Evolutionary conservation across 257 asterid species (phyloP).

Genomic region (Nicotiana sylvestris): DNA sequence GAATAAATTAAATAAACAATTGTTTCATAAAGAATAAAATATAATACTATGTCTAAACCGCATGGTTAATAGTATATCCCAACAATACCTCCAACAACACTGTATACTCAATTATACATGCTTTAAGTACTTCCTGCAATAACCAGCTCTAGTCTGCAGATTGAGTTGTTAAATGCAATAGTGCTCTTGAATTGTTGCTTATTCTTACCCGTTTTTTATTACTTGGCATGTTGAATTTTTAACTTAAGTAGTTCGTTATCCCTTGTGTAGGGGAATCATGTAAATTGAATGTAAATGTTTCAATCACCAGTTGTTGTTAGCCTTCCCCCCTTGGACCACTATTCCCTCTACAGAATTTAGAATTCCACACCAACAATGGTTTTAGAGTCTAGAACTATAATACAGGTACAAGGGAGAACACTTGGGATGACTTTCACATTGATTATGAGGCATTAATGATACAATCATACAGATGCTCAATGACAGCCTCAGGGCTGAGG

Average conservation of each 20-base stretch:
- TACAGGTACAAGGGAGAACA: not conserved
- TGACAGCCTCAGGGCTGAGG: not conserved
- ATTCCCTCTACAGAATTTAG: not conserved
- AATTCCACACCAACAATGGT: not conserved
- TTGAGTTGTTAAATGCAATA: not conserved
- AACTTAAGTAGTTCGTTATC: not conserved
- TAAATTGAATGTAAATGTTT: not conserved
- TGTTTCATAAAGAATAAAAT: too few relatives aligned
- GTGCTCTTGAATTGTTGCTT: not conserved
- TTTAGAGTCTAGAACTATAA: not conserved
- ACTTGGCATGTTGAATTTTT: not conserved
- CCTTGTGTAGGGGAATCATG: not conserved
- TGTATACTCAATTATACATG: too few relatives aligned
- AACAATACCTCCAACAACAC: too few relatives aligned
- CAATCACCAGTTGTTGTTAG: not conserved
- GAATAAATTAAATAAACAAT: too few relatives aligned
- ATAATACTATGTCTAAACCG: too few relatives aligned
- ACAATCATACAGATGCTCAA: not conserved
- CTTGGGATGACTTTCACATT: not conserved
- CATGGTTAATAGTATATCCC: too few relatives aligned
- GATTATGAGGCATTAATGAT: not conserved
- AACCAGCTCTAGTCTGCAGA: not conserved
- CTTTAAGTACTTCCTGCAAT: not conserved
- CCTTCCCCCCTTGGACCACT: not conserved
- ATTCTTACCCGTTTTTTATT: not conserved